Base-by-base conservation (phyloP, 805 yeast genomes). In the Komagataella mondaviorum region DNA sequence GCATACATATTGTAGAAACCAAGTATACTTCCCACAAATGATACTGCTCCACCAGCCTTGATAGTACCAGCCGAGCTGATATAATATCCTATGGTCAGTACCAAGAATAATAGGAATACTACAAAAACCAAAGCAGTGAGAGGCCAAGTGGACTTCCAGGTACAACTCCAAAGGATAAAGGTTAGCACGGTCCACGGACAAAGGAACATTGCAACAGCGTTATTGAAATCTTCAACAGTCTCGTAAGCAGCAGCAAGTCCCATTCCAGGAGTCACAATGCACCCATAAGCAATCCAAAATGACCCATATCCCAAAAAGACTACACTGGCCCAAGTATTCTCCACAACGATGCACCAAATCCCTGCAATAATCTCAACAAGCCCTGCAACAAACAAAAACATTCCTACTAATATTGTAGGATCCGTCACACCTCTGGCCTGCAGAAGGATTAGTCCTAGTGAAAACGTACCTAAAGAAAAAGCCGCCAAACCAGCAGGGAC, bases 291-390 rank as follows among this genome's bases (percentile, higher is more conserved):
- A 51, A 74, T 62, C 76, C 80, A 78, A 59, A 78, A 78, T 0
- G 79, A 76, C 22, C 82, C 83, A 63, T 72, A 78, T 60, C 74
- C 71, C 23, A 71, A 63, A 49, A 78, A 69, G 1, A 78, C 76
- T 47, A 79, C 72, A 44, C 73, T 73, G 22, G 78, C 83, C 72
- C 80, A 78, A 1, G 80, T 73, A 60, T 77, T 77, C 48, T 80
- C 80, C 44, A 71, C 58, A 17, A 71, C 55, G 49, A 77, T 60
- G 57, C 79, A 77, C 70, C 79, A 71, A 7, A 76, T 56, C 3
- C 83, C 83, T 44, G 75, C 74, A 45, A 76, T 64, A 3, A 75
- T 59, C 60, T 76, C 77, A 36, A 71, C 74, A 3, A 71, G 56
- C 7, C 83, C 83, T 17, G 78, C 74, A 46, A 75, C 71, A 55